Conservation (phyloP, 352 stramenopile species). For the Globisporangium mamillatum region DNA sequence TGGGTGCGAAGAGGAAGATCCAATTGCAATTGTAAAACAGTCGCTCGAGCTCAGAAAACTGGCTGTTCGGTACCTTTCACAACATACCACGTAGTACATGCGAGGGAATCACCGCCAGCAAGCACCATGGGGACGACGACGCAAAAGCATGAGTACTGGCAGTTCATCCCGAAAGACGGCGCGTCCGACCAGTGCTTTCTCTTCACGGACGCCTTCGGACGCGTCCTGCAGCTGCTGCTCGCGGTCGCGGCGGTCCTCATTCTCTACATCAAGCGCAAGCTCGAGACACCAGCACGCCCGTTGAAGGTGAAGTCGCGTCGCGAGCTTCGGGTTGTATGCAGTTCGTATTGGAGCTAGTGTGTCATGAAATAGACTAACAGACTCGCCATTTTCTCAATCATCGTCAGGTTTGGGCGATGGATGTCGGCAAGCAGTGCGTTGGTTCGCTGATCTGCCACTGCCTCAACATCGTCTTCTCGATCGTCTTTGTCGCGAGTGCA, state of each 20-base stretch:
- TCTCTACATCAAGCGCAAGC: constrained; percentile 76
- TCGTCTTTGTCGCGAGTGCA: constrained; percentile 47
- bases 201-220: constrained; percentile 66
- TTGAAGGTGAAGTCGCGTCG: constrained; percentile 30
- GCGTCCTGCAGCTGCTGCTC: constrained; percentile 57
- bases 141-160: constrained; percentile 15
- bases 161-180: constrained; percentile 19
- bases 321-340: background rate
- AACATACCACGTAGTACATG: background rate
- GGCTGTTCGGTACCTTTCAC: background rate
- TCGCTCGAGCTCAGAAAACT: background rate
- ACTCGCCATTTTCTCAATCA: background rate
- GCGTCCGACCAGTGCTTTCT: constrained; percentile 50
- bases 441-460: constrained; percentile 59
- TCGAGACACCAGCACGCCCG: constrained; percentile 65
- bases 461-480: constrained; percentile 58
- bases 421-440: constrained; percentile 69
- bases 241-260: constrained; percentile 49
- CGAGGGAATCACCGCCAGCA: background rate
- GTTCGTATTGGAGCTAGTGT: background rate
- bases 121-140: constrained; percentile 1
- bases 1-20: background rate
- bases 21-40: background rate
- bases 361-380: background rate
- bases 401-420: constrained; percentile 56